Evolutionary conservation across 129 eudicot species (phyloP), one percentile per base, ranked within the genome.

Genomic region (Flaveria robusta): DNA sequence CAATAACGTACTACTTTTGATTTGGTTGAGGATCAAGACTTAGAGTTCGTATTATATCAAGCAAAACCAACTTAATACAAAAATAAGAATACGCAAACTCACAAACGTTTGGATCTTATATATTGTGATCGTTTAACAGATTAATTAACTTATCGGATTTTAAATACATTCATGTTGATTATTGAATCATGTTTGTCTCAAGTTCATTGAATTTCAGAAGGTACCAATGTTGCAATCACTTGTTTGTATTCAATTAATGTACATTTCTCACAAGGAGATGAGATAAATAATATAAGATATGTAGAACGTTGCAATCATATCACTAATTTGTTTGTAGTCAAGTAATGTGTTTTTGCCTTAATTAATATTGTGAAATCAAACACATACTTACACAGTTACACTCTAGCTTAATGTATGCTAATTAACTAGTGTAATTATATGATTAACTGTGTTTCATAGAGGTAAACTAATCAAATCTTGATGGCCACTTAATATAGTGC

Each of bases 401-500:
- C 46, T 39, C 63, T 66, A 63, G 39, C 39, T 72, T 74, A 55
- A 27, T 66, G 69, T 74, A 41, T 19, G 75, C 42, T 67, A 67
- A 39, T 72, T 64, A 29, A 63, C 54, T 41, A 7, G 52, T 59
- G 16, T 10, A 31, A 0, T 29, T 8, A 41, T 14, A 19, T 34
- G 39, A 68, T 69, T 54, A 56, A 73, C 42, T 55, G 74, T 74
- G 70, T 68, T 73, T 24, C 26, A 10, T 62, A 71, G 60, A 54
- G 70, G 75, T 55, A 23, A 80, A 52, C 16, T 41, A 39, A 80
- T 56, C 63, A 80, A 54, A 74, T 80, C 70, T 58, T 52, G 74
- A 66, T 80, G 75, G 70, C 75, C 83, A 74, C 83, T 74, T 74
- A 63, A 66, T 66, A 37, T 66, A 80, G 75, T 74, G 84, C 74